Evolutionary conservation across 2,329 filamentous ascomycete species (phyloP).

Genomic region (Aspergillus carbonarius): DNA sequence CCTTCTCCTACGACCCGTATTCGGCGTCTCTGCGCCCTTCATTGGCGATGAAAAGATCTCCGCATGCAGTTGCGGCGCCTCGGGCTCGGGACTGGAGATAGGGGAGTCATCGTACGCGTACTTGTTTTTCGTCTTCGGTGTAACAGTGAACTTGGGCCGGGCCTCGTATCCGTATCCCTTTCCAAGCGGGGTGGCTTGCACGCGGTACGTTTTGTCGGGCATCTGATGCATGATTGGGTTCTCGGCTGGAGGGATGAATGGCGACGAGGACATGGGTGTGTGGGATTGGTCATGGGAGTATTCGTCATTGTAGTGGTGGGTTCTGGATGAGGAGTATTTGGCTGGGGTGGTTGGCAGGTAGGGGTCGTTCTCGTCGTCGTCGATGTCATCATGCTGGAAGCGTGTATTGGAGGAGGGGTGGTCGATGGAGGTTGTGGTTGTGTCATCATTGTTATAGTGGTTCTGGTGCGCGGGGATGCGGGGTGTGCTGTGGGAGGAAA

Average conservation of each 20-base stretch:
- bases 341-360: conserved; percentile 40
- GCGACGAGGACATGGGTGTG: conserved; percentile 57
- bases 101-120: conserved; percentile 50
- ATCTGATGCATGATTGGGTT: conserved; percentile 86
- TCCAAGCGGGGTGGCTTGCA: conserved; percentile 86
- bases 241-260: conserved; percentile 53
- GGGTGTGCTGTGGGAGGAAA: conserved; percentile 51
- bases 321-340: conserved; percentile 25
- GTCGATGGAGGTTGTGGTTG: conserved; percentile 46
- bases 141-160: conserved; percentile 34
- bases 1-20: conserved; percentile 44
- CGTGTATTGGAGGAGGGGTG: conserved; percentile 74
- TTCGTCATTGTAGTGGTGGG: conserved; percentile 17
- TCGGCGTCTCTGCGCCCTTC: conserved; percentile 40
- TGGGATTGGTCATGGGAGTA: conserved; percentile 51
- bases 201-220: conserved; percentile 92
- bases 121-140: conserved; percentile 32
- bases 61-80: conserved; percentile 76
- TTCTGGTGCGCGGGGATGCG: conserved; percentile 26
- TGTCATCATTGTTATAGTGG: conserved; percentile 36
- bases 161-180: conserved; percentile 36
- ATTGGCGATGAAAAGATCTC: conserved; percentile 81
- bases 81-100: conserved; percentile 73
- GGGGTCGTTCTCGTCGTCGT: conserved; percentile 30
- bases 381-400: conserved; percentile 17